These are phyloP conservation scores for Chrysosporium keratinophilum DNA, from an alignment of 2,329 filamentous ascomycete genomes.

Conservation along the genomic window DNA sequence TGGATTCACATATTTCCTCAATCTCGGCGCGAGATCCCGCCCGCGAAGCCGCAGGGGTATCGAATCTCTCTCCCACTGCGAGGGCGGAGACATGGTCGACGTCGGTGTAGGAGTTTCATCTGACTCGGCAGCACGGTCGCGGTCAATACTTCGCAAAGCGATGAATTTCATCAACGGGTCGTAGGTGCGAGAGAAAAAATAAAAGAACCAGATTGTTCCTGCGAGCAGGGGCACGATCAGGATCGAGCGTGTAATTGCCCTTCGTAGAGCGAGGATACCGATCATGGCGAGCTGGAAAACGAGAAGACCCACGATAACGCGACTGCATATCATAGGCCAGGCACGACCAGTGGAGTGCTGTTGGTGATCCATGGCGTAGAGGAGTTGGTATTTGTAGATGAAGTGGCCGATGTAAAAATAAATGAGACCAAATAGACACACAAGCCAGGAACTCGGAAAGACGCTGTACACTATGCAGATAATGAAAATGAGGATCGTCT, in stretches of 20 bases:
- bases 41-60: conserved; percentile 34
- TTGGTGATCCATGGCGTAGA: conserved; percentile 97
- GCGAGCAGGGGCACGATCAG: conserved; percentile 66
- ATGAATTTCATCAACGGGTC: conserved; percentile 88
- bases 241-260: conserved; percentile 61
- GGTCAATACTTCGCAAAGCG: conserved; percentile 71
- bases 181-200: conserved; percentile 69
- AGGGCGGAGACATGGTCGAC: conserved; percentile 32
- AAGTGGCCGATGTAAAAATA: conserved; percentile 65
- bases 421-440: conserved; percentile 65
- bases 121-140: conserved; percentile 36
- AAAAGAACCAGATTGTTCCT: conserved; percentile 79
- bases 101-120: conserved; percentile 28
- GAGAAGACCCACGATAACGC: conserved; percentile 72
- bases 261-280: conserved; percentile 66
- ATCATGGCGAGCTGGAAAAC: conserved; percentile 89
- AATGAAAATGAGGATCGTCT: conserved; percentile 84
- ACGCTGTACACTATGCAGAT: conserved; percentile 93
- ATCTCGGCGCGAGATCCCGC: conserved; percentile 29
- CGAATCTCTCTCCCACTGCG: conserved; percentile 35
- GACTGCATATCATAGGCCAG: conserved; percentile 94
- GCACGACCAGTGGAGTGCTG: conserved; percentile 87
- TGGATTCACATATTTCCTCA: conserved; percentile 41
- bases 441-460: conserved; percentile 64
- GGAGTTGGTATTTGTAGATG: conserved; percentile 90